Base-by-base conservation (phyloP, 2,329 filamentous ascomycete genomes). In the Diaporthe velutina region DNA sequence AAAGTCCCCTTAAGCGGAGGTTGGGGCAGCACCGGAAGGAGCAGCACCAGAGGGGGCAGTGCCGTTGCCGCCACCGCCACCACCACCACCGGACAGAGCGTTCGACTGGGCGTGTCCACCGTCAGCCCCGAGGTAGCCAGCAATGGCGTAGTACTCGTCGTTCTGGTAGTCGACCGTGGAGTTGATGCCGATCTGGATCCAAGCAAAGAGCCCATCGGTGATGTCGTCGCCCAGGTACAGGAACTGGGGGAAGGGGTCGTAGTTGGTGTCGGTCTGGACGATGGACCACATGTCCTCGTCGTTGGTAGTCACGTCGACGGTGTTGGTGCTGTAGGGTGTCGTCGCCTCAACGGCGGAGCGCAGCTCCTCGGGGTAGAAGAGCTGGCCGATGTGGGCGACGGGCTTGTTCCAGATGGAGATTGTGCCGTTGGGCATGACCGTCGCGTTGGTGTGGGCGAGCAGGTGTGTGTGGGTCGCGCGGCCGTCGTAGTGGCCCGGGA, bases 231-330 rank as follows among this genome's bases (percentile, higher is more conserved):
- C 88, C 35, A 90, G 85, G 71, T 88, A 86, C 55, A 88, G 81
- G 76, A 86, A 89, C 80, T 90, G 85, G 30, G 88, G 83, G 80
- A 90, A 84, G 1, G 88, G 89, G 76, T 89, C 86, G 75, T 76
- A 82, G 66, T 68, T 77, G 54, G 74, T 75, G 61, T 80, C 79
- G 38, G 80, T 78, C 55, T 79, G 77, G 48, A 81, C 58, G 55
- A 82, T 75, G 48, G 77, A 78, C 81, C 80, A 82, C 81, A 80
- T 80, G 71, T 82, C 80, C 35, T 80, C 81, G 75, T 82, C 80
- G 77, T 82, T 82, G 75, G 78, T 80, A 6, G 80, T 81, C 12
- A 81, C 71, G 10, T 30, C 70, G 30, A 80, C 76, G 1, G 80
- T 81, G 78, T 81, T 83, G 40, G 74, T 67, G 71, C 73, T 80